These are phyloP conservation scores for Diaporthe batatas DNA, from an alignment of 2,329 filamentous ascomycete species.

Conservation along the genomic window DNA sequence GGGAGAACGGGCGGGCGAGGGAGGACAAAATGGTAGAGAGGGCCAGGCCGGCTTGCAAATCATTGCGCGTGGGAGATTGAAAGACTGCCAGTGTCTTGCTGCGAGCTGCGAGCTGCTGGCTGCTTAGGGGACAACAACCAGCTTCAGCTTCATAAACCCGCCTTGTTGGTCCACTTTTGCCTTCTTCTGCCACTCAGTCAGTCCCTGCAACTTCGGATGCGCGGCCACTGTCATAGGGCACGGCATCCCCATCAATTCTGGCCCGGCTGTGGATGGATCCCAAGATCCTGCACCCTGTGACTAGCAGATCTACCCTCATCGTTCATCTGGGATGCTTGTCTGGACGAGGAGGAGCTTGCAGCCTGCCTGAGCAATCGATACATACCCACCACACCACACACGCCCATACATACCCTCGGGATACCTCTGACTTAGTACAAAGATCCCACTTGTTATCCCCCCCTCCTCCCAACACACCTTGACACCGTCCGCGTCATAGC, in stretches of 20 bases:
- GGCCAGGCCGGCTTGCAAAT: not conserved
- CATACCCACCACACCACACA: not conserved
- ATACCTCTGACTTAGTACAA: slow-evolving; percentile 15
- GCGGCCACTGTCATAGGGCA: slow-evolving; percentile 26
- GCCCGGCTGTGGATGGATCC: slow-evolving; percentile 2
- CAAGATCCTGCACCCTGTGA: slow-evolving; percentile 4
- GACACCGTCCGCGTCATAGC: slow-evolving; percentile 16
- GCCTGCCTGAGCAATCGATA: not conserved
- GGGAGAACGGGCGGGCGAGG: not conserved
- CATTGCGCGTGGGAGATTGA: not conserved
- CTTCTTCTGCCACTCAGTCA: not conserved
- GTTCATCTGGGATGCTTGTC: not conserved
- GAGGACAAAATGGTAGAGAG: not conserved
- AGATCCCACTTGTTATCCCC: not conserved
- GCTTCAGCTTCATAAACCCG: slow-evolving; percentile 8
- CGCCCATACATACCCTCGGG: not conserved
- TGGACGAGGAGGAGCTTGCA: not conserved
- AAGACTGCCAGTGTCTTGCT: slow-evolving; percentile 17
- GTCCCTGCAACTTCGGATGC: slow-evolving; percentile 26
- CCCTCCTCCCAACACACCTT: not conserved
- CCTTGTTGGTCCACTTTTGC: slow-evolving; percentile 18
- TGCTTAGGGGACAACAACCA: slow-evolving; percentile 7
- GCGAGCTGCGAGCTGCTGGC: not conserved
- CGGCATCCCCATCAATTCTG: slow-evolving; percentile 25
- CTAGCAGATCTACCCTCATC: not conserved